Evolutionary conservation across 345 rosid species (phyloP).

Genomic region (Turritis glabra): DNA sequence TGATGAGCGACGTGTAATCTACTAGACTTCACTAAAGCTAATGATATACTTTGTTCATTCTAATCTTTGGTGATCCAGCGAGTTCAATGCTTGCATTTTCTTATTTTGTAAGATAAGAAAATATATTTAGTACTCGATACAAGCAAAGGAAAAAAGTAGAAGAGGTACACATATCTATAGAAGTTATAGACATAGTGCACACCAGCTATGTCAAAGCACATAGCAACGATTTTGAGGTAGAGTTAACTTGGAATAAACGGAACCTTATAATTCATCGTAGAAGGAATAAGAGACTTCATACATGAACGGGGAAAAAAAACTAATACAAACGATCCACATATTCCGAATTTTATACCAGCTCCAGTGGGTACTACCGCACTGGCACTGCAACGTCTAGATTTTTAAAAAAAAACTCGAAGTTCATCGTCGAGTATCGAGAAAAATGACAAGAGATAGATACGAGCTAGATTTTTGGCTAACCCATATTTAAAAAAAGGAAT

Average conservation of each 20-base stretch:
- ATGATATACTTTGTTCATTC: background rate
- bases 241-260: background rate
- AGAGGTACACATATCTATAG: too few species aligned
- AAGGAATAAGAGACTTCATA: background rate
- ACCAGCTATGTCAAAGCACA: too few species aligned
- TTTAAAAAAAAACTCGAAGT: conserved; percentile 16
- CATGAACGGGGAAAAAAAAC: background rate
- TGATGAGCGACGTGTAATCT: background rate
- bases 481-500: background rate
- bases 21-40: background rate
- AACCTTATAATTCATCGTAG: background rate
- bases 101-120: background rate
- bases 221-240: background rate
- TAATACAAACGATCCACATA: background rate
- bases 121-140: background rate
- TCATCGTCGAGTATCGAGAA: conserved; percentile 27
- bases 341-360: background rate
- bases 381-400: background rate
- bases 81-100: background rate
- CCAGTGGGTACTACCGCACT: background rate
- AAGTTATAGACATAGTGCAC: too few species aligned
- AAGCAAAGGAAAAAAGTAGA: background rate
- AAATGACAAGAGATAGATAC: background rate
- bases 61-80: background rate
- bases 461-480: background rate